A percentile compares a stretch with the other conserved stretches of the same genome.
Evolutionary conservation across 2,329 filamentous ascomycete species (phyloP).

Genomic region (Basipetospora sp.): DNA sequence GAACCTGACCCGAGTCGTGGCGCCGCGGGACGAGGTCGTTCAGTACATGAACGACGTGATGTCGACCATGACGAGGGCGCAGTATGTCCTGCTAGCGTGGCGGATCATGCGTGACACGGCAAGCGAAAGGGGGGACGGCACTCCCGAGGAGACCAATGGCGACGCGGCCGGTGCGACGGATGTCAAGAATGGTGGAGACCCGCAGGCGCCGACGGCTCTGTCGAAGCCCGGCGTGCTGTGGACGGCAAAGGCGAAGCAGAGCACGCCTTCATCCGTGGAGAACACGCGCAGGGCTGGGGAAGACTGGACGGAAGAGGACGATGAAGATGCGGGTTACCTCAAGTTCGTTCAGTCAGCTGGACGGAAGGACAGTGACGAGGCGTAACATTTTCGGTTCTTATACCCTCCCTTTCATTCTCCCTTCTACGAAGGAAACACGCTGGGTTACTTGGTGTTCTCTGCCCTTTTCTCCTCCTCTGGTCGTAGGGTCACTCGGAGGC

Average conservation of each 20-base stretch:
- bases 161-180: slow-evolving; percentile 16
- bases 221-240: slow-evolving; percentile 20
- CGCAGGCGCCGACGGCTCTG: slow-evolving; percentile 7
- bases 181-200: slow-evolving; percentile 16
- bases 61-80: slow-evolving; percentile 52
- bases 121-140: slow-evolving; percentile 17
- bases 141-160: slow-evolving; percentile 17
- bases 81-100: slow-evolving; percentile 54
- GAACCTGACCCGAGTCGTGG: slow-evolving; percentile 45
- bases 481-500: too few relatives aligned
- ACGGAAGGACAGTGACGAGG: slow-evolving; percentile 18
- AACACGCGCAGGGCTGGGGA: slow-evolving; percentile 12
- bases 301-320: slow-evolving; percentile 18
- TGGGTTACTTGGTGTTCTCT: neutral
- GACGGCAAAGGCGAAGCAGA: slow-evolving; percentile 12
- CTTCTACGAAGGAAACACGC: neutral
- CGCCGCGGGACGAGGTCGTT: slow-evolving; percentile 46
- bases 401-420: slow-evolving; percentile 1
- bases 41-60: slow-evolving; percentile 58
- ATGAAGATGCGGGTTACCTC: slow-evolving; percentile 22
- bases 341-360: slow-evolving; percentile 23
- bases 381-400: slow-evolving; percentile 4
- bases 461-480: neutral
- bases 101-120: slow-evolving; percentile 35
- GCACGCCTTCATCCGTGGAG: slow-evolving; percentile 6